These are phyloP conservation scores for Penicillium steckii DNA, from an alignment of 495 filamentous ascomycete species.

Conservation along the genomic window DNA sequence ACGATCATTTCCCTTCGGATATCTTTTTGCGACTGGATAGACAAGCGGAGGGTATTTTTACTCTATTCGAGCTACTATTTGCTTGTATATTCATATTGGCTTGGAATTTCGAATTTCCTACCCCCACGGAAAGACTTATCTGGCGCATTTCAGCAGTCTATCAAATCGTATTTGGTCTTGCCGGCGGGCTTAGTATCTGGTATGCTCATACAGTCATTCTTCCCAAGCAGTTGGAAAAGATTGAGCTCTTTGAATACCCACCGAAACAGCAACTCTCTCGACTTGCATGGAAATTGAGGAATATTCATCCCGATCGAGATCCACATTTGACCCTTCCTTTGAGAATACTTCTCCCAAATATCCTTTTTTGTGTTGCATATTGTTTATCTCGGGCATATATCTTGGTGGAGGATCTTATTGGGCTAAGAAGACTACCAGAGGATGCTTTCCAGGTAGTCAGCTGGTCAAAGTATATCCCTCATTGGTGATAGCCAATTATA, in stretches of 20 bases:
- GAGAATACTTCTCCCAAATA: constrained; percentile 13
- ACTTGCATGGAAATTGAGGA: constrained; percentile 11
- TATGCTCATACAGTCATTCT: neutral
- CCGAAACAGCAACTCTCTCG: neutral
- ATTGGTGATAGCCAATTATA: no score
- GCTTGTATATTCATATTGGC: constrained; percentile 26
- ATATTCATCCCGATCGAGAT: constrained; percentile 18
- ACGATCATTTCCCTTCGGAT: constrained; percentile 21
- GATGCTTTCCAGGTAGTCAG: constrained; percentile 25
- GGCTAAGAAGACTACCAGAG: constrained; percentile 25
- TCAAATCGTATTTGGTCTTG: constrained; percentile 9
- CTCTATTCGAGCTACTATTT: constrained; percentile 15
- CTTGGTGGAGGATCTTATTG: constrained; percentile 36
- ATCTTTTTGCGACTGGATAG: no score
- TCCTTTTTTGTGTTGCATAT: constrained; percentile 19
- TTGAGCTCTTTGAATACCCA: neutral
- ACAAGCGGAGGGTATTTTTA: constrained; percentile 9
- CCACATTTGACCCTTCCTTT: constrained; percentile 10
- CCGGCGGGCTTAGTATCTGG: neutral
- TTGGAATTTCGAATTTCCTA: constrained; percentile 29
- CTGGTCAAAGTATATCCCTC: constrained; percentile 25
- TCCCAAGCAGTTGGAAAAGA: neutral
- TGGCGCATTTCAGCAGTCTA: constrained; percentile 25
- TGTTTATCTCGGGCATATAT: constrained; percentile 21
- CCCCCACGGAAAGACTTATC: constrained; percentile 20